phyloP scores from a whole-genome alignment of 2,329 filamentous ascomycete species.

The Arthrobotrys entomopaga region DNA sequence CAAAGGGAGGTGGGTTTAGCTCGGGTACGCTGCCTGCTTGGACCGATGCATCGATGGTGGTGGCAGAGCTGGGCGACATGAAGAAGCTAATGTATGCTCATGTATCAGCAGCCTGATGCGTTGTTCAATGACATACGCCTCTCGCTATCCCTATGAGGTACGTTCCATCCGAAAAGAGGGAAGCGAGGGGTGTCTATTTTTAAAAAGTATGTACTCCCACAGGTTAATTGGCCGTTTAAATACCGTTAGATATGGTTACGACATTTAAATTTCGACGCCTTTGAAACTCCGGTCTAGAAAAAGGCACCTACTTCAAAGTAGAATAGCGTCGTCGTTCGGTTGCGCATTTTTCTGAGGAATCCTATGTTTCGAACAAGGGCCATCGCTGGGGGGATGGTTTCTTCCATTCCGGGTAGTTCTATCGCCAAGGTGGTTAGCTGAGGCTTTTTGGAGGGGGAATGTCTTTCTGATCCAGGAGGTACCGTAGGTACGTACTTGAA shows the following conservation, averaged over 20 bases:
- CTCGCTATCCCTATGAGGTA: constrained; percentile 44
- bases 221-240: constrained; percentile 36
- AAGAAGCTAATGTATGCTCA: not conserved
- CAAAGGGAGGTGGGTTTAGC: constrained; percentile 12
- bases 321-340: constrained; percentile 10
- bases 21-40: constrained; percentile 37
- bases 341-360: constrained; percentile 25
- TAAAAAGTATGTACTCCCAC: constrained; percentile 17
- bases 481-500: constrained; percentile 1
- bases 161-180: constrained; percentile 45
- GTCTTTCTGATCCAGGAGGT: constrained; percentile 29
- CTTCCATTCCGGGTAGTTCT: constrained; percentile 47
- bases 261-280: constrained; percentile 11
- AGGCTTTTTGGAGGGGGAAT: constrained; percentile 32
- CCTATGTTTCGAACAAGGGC: constrained; percentile 47
- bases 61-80: constrained; percentile 27
- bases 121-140: constrained; percentile 53
- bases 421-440: constrained; percentile 44
- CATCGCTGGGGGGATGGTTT: not conserved
- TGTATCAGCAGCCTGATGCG: constrained; percentile 43
- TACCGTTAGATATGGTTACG: constrained; percentile 37
- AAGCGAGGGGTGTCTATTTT: constrained; percentile 52
- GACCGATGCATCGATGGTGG: constrained; percentile 11
- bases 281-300: constrained; percentile 4
- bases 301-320: constrained; percentile 19